Evolutionary conservation across 768 basidiomycete genomes (phyloP).

Genomic region (Lactarius indigo): DNA sequence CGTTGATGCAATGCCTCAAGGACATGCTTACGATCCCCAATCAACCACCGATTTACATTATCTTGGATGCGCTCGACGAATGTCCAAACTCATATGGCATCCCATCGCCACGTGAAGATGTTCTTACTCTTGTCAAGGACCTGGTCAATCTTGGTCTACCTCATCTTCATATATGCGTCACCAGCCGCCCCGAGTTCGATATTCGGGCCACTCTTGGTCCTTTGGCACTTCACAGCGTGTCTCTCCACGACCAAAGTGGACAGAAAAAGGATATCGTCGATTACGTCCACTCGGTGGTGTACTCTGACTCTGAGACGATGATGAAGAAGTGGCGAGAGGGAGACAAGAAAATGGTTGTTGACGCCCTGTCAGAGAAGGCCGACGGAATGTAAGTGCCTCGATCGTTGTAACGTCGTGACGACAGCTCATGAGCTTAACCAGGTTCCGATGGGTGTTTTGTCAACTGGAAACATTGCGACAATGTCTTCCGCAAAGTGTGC

Average conservation of each 20-base stretch:
- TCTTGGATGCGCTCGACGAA: background rate
- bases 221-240: background rate
- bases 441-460: background rate
- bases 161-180: background rate
- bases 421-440: background rate
- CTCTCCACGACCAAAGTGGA: background rate
- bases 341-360: background rate
- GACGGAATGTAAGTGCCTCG: background rate
- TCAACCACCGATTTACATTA: background rate
- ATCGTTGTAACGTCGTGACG: background rate
- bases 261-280: background rate
- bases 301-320: background rate
- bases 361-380: background rate
- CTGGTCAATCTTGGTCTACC: background rate
- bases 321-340: background rate
- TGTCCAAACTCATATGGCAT: background rate
- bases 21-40: background rate
- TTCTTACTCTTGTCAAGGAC: background rate
- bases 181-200: background rate
- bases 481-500: too few relatives aligned
- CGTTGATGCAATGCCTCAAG: background rate
- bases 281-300: background rate
- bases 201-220: background rate
- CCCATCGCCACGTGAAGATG: background rate
- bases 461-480: too few relatives aligned